Base-by-base conservation (phyloP, 2,329 filamentous ascomycete genomes). In the Fusarium multiceps region DNA sequence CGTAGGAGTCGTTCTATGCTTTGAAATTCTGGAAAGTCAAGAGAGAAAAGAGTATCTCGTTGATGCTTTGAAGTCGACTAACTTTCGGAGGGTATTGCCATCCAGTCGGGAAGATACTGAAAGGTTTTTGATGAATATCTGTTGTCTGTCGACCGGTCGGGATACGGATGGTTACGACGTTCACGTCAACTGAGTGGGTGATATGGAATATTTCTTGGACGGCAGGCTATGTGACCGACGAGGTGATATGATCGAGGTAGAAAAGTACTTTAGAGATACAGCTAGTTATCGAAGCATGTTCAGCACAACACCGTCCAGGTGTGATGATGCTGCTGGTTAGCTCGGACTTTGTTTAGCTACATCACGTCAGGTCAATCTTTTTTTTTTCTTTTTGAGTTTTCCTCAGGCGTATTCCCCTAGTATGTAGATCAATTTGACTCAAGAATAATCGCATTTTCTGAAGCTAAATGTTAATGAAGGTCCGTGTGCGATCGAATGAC, bases 221-320 rank as follows among this genome's bases (percentile, higher is more conserved):
- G 1, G 34, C 10, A n/a, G 6, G 18, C 34, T 5, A n/a, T 37
- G 10, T n/a, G 34, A 37, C 4, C 10, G 0, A 37, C 18, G 1
- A 0, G 1, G 10, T 6, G 6, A n/a, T 37, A 3, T 37, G 18
- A 12, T n/a, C 6, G 34, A 7, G 10, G 2, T n/a, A 4, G 18
- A n/a, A 37, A 37, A 12, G 34, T 1, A n/a, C 32, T 7, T 11
- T 4, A 37, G 3, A n/a, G 5, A 7, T n/a, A n/a, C 3, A n/a
- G 18, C 18, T 37, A 37, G 34, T 18, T n/a, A 37, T n/a, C 18
- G 6, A 37, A n/a, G 18, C 18, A 37, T 12, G 2, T n/a, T 12
- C 5, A 37, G 18, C 10, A 37, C 6, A 37, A 2, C 34, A 37
- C 1, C 6, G 2, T 18, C 32, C 1, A n/a, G 18, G 0, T 6